phyloP scores from a whole-genome alignment of 1,284 basidiomycete species.

The Ceratorhiza oryzae-sativae region DNA sequence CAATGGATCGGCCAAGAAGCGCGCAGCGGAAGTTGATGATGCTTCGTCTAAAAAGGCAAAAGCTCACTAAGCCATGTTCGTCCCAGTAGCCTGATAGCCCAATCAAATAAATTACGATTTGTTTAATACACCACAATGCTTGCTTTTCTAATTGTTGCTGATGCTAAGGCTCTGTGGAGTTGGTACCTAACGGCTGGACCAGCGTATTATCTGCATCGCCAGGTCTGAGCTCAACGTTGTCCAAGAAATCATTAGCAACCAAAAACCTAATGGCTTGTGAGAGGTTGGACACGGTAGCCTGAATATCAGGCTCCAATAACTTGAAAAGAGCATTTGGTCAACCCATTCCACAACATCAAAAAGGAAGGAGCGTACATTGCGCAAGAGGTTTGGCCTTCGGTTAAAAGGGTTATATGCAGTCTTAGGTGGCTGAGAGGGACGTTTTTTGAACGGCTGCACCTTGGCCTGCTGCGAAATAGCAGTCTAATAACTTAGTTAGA shows the following conservation, averaged over 20 bases:
- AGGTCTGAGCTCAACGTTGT: conserved; percentile 79
- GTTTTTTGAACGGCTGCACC: conserved; percentile 17
- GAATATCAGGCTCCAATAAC: conserved; percentile 89
- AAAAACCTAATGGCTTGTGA: conserved; percentile 94
- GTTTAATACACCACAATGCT: conserved; percentile 13
- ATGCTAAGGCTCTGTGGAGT: not conserved
- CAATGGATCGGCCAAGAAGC: conserved; percentile 36
- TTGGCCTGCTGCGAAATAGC: not conserved
- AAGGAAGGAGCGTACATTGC: conserved; percentile 64
- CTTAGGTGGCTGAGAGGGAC: conserved; percentile 12
- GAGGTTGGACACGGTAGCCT: conserved; percentile 88
- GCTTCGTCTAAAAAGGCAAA: conserved; percentile 34
- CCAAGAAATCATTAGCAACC: conserved; percentile 89
- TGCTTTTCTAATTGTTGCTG: not conserved
- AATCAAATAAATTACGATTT: conserved; percentile 2
- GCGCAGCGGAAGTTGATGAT: conserved; percentile 29
- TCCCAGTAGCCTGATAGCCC: not conserved
- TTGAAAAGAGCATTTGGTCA: conserved; percentile 47
- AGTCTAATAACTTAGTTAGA: too few species aligned
- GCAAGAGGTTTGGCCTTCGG: conserved; percentile 71
- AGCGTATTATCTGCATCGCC: conserved; percentile 77
- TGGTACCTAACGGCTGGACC: conserved; percentile 63
- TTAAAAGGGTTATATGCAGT: conserved; percentile 37
- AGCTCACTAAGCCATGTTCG: conserved; percentile 11
- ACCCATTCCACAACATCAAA: not conserved